phyloP scores from a whole-genome alignment of 129 eudicot genomes.

The Tagetes patula region DNA sequence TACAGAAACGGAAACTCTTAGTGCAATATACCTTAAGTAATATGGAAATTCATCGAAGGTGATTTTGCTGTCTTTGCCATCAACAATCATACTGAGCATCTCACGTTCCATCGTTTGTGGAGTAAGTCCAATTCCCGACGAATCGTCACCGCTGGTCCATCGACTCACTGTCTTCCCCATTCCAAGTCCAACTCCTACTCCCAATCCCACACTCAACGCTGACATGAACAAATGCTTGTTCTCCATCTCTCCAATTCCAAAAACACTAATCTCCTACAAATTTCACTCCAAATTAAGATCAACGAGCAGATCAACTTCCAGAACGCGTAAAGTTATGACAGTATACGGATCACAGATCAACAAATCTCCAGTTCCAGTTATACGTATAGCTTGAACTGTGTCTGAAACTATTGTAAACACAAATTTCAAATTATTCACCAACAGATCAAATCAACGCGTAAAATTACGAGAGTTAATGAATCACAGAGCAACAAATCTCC shows the following conservation, averaged over 20 bases:
- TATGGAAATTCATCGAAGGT: slow-evolving; percentile 86
- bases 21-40: slow-evolving; percentile 56
- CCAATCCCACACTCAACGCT: slow-evolving; percentile 88
- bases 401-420: no score
- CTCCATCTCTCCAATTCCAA: slow-evolving; percentile 48
- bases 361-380: no score
- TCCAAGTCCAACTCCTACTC: slow-evolving; percentile 89
- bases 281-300: not conserved
- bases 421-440: no score
- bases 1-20: no score
- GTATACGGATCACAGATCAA: no score
- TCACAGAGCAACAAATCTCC: slow-evolving; percentile 8
- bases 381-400: no score
- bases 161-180: slow-evolving; percentile 73
- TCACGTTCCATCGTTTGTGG: slow-evolving; percentile 71
- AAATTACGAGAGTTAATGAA: no score
- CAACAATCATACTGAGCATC: slow-evolving; percentile 61
- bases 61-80: slow-evolving; percentile 66
- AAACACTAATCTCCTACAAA: not conserved
- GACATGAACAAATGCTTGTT: slow-evolving; percentile 72
- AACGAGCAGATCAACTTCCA: not conserved
- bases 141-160: slow-evolving; percentile 47
- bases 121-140: slow-evolving; percentile 41
- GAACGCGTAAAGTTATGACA: no score
- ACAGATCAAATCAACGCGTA: no score